Base-by-base conservation (phyloP, 495 filamentous ascomycete genomes). In the Talaromyces stipitatus region DNA sequence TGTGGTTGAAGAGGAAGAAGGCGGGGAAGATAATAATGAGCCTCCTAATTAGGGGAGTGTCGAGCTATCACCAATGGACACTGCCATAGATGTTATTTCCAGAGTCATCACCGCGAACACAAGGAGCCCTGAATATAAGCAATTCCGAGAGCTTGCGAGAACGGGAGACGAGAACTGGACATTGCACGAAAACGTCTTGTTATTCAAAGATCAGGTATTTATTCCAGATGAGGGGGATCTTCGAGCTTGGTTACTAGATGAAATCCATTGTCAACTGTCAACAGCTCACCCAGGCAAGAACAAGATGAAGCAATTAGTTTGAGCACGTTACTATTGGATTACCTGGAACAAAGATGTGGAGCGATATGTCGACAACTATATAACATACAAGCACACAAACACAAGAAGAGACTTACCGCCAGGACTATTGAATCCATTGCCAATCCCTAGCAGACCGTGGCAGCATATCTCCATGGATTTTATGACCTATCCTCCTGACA, bases 381-480 rank as follows among this genome's bases (percentile, higher is more conserved):
- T 30, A 20, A 20, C 12, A 3, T 54, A 26, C 18, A 27, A 32
- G 23, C 24, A 26, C 14, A 32, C 14, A 27, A 32, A 54, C 14
- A 54, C 22, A 11, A 1, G 18, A 18, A 4, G 57, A 50, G 48
- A 63, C n/a, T 9, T 46, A 18, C 53, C 26, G 22, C 57, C 58
- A 27, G 59, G 62, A 3, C 50, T 63, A 27, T 50, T 67, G 14
- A 48, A 66, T 38, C 59, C 62, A 2, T 45, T 66, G 12, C 56
- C 60, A 23, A 57, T 64, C 11, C 63, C 58, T 1, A 10, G 60
- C 1, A 18, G 56, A 29, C 57, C 24, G 12, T 68, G 60, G 61
- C 16, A 66, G 33, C 46, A 67, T 18, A 60, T 65, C 5, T 38
- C 26, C 11, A 58, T 64, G 20, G 60, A 66, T 54, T 64, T 64